Base-by-base conservation (phyloP, 208 protist species). In the Crithidia expoeki region DNA sequence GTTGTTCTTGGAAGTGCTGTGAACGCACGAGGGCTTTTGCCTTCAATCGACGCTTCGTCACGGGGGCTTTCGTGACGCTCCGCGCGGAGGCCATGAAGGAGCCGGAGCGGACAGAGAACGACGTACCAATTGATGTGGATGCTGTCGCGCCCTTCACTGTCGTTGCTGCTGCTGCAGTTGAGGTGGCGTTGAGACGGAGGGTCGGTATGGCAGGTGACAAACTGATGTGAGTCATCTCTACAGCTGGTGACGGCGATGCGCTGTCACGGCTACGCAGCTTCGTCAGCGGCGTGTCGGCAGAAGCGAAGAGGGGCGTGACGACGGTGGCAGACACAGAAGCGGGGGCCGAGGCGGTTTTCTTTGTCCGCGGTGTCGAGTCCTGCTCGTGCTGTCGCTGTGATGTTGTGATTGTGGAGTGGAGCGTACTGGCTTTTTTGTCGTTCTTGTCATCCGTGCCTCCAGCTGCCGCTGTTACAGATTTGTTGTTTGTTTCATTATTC, bases 41-140 rank as follows among this genome's bases (percentile, higher is more conserved):
- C 61, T 57, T 67, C 1, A 67, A 34, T 0, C 47, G 61, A 0
- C 61, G 49, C 61, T 67, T 67, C 34, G 61, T 57, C 1, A n/a
- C 6, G 4, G 14, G 10, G 5, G 16, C 61, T 14, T 25, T 17
- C 17, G 33, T 47, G 32, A 30, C 47, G 23, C 34, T 67, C 9
- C 47, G 23, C 33, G 61, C 19, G 6, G 60, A 64, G 6, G 58
- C 17, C 11, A 25, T 46, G 19, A 23, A 36, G 27, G 16, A 9
- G 9, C 32, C 17, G 11, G 44, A 52, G 3, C 17, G 44, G 28
- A 17, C 40, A 9, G 30, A 42, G 46, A n/a, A 1, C 40, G 40
- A 14, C 4, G 44, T 42, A 16, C 16, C 42, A 5, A 51, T 16
- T 2, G 56, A 47, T 5, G 53, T 42, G 16, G 53, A 42, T 12